Evolutionary conservation across 352 stramenopile species (phyloP).

Genomic region (Pythium scleroteichum): DNA sequence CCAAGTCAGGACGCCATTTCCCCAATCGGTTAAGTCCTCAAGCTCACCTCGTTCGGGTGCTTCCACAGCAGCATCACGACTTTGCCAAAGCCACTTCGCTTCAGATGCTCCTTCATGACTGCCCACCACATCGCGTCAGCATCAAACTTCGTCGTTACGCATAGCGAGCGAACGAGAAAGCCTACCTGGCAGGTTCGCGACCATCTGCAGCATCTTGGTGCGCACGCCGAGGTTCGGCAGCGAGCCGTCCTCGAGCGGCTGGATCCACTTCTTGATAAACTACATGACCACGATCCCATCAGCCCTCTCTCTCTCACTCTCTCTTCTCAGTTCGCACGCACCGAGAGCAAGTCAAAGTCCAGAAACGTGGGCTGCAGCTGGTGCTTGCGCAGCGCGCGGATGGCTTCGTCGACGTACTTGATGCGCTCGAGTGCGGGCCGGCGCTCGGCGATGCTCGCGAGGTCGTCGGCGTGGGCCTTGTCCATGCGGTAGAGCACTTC

Average conservation of each 20-base stretch:
- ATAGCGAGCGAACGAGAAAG: no score
- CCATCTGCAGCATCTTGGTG: slow-evolving; percentile 86
- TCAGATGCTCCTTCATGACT: slow-evolving; percentile 90
- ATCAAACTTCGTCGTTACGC: no score
- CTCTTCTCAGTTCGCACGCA: slow-evolving; percentile 14
- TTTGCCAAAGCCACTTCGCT: slow-evolving; percentile 88
- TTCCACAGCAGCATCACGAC: slow-evolving; percentile 89
- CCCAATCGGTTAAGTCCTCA: no score
- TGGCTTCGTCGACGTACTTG: slow-evolving; percentile 77
- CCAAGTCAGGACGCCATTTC: no score
- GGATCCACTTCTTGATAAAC: slow-evolving; percentile 91
- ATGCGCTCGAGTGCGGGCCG: slow-evolving; percentile 79
- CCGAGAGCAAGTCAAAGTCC: slow-evolving; percentile 86
- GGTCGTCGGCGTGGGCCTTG: slow-evolving; percentile 81
- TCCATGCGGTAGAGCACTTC: slow-evolving; percentile 90
- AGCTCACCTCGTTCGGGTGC: slow-evolving; percentile 83
- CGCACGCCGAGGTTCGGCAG: slow-evolving; percentile 84
- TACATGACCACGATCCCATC: slow-evolving; percentile 22
- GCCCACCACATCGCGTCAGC: background rate
- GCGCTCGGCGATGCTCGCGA: slow-evolving; percentile 57
- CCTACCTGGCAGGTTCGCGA: slow-evolving; percentile 71
- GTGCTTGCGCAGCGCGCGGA: slow-evolving; percentile 76
- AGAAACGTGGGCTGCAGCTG: slow-evolving; percentile 87
- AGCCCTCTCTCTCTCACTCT: background rate
- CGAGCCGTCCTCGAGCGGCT: slow-evolving; percentile 73